Evolutionary conservation across 371 early-diverging fungal genomes (phyloP), one percentile per base, ranked within the genome.

Genomic region (Actinomucor elegans): DNA sequence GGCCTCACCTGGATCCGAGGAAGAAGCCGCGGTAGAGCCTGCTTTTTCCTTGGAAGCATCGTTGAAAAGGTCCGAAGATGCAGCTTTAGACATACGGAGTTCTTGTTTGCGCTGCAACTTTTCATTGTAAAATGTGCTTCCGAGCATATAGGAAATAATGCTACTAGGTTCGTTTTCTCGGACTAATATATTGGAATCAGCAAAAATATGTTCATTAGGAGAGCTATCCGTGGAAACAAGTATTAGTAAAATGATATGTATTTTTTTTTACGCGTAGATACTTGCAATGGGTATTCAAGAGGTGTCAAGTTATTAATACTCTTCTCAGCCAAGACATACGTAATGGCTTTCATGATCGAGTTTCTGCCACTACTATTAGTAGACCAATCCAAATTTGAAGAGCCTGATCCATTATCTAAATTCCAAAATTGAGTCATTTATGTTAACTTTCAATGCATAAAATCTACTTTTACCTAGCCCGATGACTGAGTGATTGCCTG

Each of bases 101-200:
- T 52, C 71, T 26, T 73, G 70, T 27, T 73, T 71, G 8, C 62
- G 61, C 7, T 57, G 49, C 0, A 79, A 57, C 34, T 74, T 67
- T 12, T 68, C 67, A 4, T 63, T 56, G 23, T 80, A 83, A 12
- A 75, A 71, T 17, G 63, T 55, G 23, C 69, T 77, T 31, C 66
- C 71, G 27, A 96, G 71, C 6, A 94, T 85, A 55, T 89, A 89
- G 0, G 98, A 93, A 27, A 97, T 87, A 43, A 97, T 92, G 0
- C 96, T 94, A 57, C 91, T 91, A 3, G 95, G 96, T 60, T 97
- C 96, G 35, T 92, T 89, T 66, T 96, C 96, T 31, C 95, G 80
- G 1, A 96, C 86, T 24, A 96, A 82, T 33, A 96, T 84, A 14
- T 77, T 74, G 0, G 93, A 94, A 36, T 89, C 92, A 0, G 84